A percentile compares a stretch with the other conserved stretches of the same genome.
Conservation (phyloP, 2,329 filamentous ascomycete species). For the Aspergillus chevalieri region DNA sequence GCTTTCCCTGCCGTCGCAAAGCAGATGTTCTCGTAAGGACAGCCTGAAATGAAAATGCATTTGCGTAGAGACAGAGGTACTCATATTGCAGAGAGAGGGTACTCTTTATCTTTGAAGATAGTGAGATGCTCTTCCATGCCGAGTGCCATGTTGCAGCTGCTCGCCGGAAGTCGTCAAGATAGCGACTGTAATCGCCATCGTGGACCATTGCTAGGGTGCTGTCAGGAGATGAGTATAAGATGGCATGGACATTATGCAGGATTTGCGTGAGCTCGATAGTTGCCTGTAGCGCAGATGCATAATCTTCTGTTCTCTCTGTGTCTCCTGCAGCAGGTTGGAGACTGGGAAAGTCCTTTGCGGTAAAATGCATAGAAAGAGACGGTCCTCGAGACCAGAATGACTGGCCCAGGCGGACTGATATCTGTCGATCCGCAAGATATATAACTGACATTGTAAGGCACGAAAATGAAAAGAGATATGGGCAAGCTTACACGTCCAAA, state of each 20-base stretch:
- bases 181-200: conserved; percentile 13
- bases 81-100: neutral
- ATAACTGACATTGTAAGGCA: conserved; percentile 4
- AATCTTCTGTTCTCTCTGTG: neutral
- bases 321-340: conserved; percentile 2
- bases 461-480: too few relatives aligned
- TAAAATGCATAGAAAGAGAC: conserved; percentile 11
- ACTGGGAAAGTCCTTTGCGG: conserved; percentile 12
- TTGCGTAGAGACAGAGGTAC: conserved; percentile 11
- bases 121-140: neutral
- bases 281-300: conserved; percentile 9
- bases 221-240: conserved; percentile 13
- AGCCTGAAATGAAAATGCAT: conserved; percentile 12
- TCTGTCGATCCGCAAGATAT: conserved; percentile 15
- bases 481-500: too few relatives aligned
- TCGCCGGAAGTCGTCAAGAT: conserved; percentile 13
- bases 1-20: neutral
- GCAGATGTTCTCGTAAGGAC: conserved; percentile 1
- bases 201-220: conserved; percentile 11
- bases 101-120: neutral
- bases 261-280: conserved; percentile 13
- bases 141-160: conserved; percentile 5
- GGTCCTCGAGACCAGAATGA: conserved; percentile 20
- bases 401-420: conserved; percentile 18
- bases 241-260: conserved; percentile 14